These are phyloP conservation scores for Pythium myriotylum DNA, from an alignment of 352 stramenopile genomes.

Conservation along the genomic window DNA sequence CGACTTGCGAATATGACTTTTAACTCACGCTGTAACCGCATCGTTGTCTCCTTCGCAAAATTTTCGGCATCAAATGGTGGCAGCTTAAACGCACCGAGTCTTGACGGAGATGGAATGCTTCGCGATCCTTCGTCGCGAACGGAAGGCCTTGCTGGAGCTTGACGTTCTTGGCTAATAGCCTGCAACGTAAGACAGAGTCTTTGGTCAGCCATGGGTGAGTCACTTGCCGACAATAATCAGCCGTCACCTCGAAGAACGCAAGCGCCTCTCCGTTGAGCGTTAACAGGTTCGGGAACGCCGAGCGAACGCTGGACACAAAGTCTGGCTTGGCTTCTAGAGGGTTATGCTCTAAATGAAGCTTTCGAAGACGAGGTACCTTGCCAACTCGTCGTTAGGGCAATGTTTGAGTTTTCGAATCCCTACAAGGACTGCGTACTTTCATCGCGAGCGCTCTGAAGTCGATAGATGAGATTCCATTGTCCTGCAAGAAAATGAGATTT, in stretches of 20 bases:
- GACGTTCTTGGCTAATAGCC: not conserved
- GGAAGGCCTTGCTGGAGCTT: not conserved
- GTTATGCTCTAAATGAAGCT: conserved; percentile 49
- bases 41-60: conserved; percentile 12
- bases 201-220: no score
- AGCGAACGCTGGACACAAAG: conserved; percentile 24
- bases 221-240: not conserved
- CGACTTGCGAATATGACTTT: not conserved
- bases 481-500: conserved; percentile 40
- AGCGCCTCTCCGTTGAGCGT: conserved; percentile 60
- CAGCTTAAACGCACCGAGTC: conserved; percentile 3
- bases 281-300: conserved; percentile 46
- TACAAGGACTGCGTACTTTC: conserved; percentile 26
- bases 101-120: not conserved
- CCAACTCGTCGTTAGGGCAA: no score
- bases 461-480: conserved; percentile 50
- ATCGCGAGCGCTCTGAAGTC: conserved; percentile 41
- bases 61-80: conserved; percentile 17
- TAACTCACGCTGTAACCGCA: conserved; percentile 11
- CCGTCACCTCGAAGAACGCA: conserved; percentile 34
- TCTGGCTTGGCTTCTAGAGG: conserved; percentile 25
- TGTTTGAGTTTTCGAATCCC: not conserved
- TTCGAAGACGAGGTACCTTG: conserved; percentile 46
- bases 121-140: not conserved
- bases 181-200: no score